Evolutionary conservation across 441 rosid genomes (phyloP), one percentile per base, ranked within the genome.

Genomic region (Cnidoscolus chayamansa): DNA sequence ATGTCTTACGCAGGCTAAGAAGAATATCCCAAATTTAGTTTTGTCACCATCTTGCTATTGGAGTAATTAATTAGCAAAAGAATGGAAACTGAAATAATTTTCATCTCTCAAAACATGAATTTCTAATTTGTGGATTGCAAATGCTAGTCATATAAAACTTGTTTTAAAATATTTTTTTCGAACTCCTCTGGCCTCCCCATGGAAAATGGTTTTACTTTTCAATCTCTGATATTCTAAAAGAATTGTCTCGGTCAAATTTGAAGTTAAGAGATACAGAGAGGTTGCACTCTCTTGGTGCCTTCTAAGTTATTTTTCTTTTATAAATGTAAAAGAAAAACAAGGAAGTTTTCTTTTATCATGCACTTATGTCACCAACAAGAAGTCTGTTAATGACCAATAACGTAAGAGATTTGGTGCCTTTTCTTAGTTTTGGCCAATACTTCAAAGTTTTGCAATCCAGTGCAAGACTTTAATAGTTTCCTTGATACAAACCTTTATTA

Each of bases 281-380:
- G 25, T 17, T 43, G 13, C 30, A 35, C 32, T 61, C 62, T n/a
- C 16, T 48, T 7, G 31, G 13, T 19, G 19, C 31, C 40, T 51
- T 17, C 58, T 12, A 9, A 15, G 35, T 25, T 7, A 12, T 13
- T 57, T 17, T 20, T 15, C 32, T 7, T 31, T 30, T n/a, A 59
- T 32, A 13, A 17, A 30, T 12, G 10, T 59, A 48, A 60, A 69
- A 58, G 56, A 69, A 56, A 45, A 43, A 19, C 11, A 10, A 2
- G 35, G 37, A 53, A 40, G 6, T 47, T 66, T 65, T 43, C 17
- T 20, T 55, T 53, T 66, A 67, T 66, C 61, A 59, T 32, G 51
- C 45, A 49, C 48, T 31, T n/a, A 68, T 65, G 10, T 67, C 45
- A 37, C 30, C 45, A 53, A 54, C 65, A 62, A 16, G 12, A 12